A percentile compares a stretch with the other conserved stretches of the same genome.
Conservation (phyloP, 2,329 filamentous ascomycete species). For the Lachnellula cervina region DNA sequence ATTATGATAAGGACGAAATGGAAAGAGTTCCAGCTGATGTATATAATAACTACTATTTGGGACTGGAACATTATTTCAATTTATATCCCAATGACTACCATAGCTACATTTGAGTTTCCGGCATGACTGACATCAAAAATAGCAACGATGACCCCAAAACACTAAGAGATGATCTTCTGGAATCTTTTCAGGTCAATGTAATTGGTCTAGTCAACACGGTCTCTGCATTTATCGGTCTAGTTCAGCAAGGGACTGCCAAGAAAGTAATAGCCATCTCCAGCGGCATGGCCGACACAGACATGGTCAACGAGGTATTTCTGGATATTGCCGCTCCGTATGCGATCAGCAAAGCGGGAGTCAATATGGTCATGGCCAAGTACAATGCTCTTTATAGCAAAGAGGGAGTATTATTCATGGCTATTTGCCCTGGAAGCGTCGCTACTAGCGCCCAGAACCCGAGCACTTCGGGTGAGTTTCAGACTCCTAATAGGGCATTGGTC, state of each 20-base stretch:
- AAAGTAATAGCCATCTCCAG: conserved; percentile 47
- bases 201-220: conserved; percentile 47
- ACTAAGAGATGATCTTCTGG: conserved; percentile 20
- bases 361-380: conserved; percentile 48
- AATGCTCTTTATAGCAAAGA: conserved; percentile 34
- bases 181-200: conserved; percentile 43
- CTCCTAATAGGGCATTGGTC: neutral
- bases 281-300: conserved; percentile 42
- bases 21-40: too few relatives aligned
- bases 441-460: conserved; percentile 21
- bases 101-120: too few relatives aligned
- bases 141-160: neutral
- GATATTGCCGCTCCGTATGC: conserved; percentile 38
- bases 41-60: too few relatives aligned
- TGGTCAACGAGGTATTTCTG: conserved; percentile 37
- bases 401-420: conserved; percentile 47
- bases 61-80: too few relatives aligned
- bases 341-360: conserved; percentile 47
- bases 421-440: conserved; percentile 47
- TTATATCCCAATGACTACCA: too few relatives aligned
- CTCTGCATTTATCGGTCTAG: conserved; percentile 46
- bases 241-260: conserved; percentile 45
- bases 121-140: neutral
- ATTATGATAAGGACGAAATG: too few relatives aligned
- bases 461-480: conserved; percentile 22